Evolutionary conservation across 441 rosid species (phyloP).

Genomic region (Gossypium davidsonii): DNA sequence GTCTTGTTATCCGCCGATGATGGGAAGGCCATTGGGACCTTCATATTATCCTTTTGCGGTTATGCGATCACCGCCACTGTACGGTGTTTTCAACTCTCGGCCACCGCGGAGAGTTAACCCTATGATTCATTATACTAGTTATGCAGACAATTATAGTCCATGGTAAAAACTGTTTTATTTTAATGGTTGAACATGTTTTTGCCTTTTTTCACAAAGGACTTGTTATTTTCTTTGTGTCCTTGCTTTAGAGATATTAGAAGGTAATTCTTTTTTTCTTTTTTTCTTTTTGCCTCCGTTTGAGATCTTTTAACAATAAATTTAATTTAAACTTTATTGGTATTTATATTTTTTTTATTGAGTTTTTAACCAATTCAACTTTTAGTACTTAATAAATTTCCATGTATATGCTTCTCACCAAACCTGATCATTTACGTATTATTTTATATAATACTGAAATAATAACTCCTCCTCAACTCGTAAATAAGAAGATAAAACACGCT

Average conservation of each 20-base stretch:
- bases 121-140: conserved; percentile 4
- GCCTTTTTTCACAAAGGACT: background rate
- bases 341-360: too few relatives aligned
- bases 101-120: background rate
- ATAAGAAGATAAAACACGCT: too few relatives aligned
- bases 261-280: too few relatives aligned
- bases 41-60: background rate
- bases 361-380: too few relatives aligned
- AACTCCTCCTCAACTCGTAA: too few relatives aligned
- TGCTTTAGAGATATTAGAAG: background rate
- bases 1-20: background rate
- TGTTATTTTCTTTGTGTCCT: background rate
- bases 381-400: too few relatives aligned
- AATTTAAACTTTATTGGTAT: too few relatives aligned
- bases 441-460: too few relatives aligned
- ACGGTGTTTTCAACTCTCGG: background rate
- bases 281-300: too few relatives aligned
- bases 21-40: background rate
- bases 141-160: background rate
- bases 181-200: background rate
- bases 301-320: too few relatives aligned
- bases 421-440: too few relatives aligned
- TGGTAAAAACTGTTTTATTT: background rate
- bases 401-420: too few relatives aligned
- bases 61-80: background rate